Evolutionary conservation across 805 yeast species (phyloP), one percentile per base, ranked within the genome.

Genomic region (Yarrowia sp.): DNA sequence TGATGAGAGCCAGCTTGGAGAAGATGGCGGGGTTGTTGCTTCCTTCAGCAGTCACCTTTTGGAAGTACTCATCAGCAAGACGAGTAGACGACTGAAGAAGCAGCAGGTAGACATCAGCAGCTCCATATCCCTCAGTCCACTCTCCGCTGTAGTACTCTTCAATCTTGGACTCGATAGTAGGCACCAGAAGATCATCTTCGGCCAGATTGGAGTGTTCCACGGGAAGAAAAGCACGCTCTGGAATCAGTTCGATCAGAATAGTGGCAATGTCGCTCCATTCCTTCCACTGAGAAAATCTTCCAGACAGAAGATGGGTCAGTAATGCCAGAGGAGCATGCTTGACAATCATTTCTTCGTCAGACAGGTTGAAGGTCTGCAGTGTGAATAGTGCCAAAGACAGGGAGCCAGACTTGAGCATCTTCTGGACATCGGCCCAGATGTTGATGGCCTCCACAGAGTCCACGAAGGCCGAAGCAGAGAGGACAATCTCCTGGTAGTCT

Each of bases 291-390:
- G 48, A 31, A 7, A 32, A 39, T 14, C 31, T 67, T 15, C 65
- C 36, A 28, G 45, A 28, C 32, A 47, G 32, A 48, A 50, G 28
- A 28, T 28, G 35, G 5, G 47, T 48, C 17, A 90, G 69, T 1
- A 92, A 72, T 0, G 89, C 80, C 47, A 90, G 74, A 0, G 98
- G 98, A 8, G 89, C 77, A 72, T 93, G 97, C 17, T 82, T 80
- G 0, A 84, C 77, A 8, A 87, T 75, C 88, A 91, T 90, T 67
- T 92, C 98, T 69, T 92, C 98, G 68, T 93, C 99, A 45, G 83
- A 84, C 33, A 92, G 85, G 68, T 89, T 84, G 77, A 90, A 93
- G 63, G 82, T 81, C 22, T 79, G 77, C 11, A 91, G 68, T 15
- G 90, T 80, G 73, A 86, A 92, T 5, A 77, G 75, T 8, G 90